These are phyloP conservation scores for Claviceps purpurea DNA, from an alignment of 2,329 filamentous ascomycete genomes.

Conservation along the genomic window DNA sequence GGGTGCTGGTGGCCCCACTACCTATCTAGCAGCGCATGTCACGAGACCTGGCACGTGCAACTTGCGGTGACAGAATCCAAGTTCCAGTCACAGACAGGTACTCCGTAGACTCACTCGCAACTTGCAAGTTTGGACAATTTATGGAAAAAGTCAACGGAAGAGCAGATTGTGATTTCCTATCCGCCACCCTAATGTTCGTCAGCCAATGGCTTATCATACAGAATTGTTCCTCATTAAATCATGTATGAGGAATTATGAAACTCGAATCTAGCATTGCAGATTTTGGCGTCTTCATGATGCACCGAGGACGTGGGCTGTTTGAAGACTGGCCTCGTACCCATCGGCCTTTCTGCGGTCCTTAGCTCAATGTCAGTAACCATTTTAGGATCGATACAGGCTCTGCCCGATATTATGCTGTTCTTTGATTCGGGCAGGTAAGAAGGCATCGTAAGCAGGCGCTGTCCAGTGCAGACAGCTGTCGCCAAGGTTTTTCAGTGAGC, in stretches of 20 bases:
- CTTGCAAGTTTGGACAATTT: not conserved
- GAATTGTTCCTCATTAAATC: not conserved
- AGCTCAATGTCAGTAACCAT: not conserved
- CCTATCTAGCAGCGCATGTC: not conserved
- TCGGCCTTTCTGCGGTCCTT: not conserved
- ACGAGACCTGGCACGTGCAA: not conserved
- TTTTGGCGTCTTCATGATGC: not conserved
- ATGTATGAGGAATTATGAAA: not conserved
- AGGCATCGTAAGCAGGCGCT: not conserved
- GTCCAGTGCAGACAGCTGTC: conserved; percentile 2
- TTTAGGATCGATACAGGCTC: not conserved
- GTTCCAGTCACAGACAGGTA: no score
- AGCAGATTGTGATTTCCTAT: not conserved
- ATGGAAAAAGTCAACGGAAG: not conserved
- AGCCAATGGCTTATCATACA: not conserved
- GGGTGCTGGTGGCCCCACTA: not conserved
- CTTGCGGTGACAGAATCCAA: no score
- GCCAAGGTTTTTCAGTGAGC: not conserved
- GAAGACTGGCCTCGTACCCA: not conserved
- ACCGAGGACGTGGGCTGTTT: not conserved
- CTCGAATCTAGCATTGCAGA: not conserved
- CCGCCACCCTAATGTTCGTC: not conserved
- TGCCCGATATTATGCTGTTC: not conserved
- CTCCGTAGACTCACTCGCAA: not conserved
- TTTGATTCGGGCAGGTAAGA: not conserved